Evolutionary conservation across 305 asterid genomes (phyloP), one percentile per base, ranked within the genome.

Genomic region (Fraxinus floribunda): DNA sequence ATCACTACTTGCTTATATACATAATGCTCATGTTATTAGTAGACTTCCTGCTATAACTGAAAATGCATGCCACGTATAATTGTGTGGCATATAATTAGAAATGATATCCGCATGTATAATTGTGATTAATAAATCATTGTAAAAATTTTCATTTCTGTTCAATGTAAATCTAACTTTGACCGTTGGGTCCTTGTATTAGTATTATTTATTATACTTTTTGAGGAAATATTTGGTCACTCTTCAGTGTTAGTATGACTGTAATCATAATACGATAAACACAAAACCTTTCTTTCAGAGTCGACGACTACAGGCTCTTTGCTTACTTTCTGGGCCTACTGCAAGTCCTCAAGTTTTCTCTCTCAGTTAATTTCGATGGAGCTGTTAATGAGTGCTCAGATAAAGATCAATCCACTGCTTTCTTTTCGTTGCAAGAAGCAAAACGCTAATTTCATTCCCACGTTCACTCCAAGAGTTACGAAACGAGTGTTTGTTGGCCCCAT

Each of bases 371-470:
- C 44, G 72, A 89, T 89, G 91, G 92, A 89, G 79, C 83, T 86
- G 46, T 77, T 86, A 84, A 79, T 81, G 79, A 83, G 83, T 85
- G 88, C 83, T 5, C 87, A 83, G 84, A 84, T 83, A 49, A 87
- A 78, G 78, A 84, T 82, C 72, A 87, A 55, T 11, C 80, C 86
- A 3, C 35, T 85, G 83, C 78, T 8, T 78, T 80, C 81, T 71
- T 76, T 79, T 39, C 81, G 85, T 79, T 75, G 66, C 64, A 39
- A 82, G 85, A 85, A 78, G 80, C 78, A 81, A 39, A 86, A 86
- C 22, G 60, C 85, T 41, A 32, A 72, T 52, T 77, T 79, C 70
- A 62, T 83, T 77, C 87, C 85, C 79, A 41, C 82, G 68, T 86
- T 89, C 64, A 41, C 83, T 75, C 89, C 88, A 32, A 87, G 82